Evolutionary conservation across 768 basidiomycete species (phyloP).

Genomic region (Tubosaeta brunneosetosa): DNA sequence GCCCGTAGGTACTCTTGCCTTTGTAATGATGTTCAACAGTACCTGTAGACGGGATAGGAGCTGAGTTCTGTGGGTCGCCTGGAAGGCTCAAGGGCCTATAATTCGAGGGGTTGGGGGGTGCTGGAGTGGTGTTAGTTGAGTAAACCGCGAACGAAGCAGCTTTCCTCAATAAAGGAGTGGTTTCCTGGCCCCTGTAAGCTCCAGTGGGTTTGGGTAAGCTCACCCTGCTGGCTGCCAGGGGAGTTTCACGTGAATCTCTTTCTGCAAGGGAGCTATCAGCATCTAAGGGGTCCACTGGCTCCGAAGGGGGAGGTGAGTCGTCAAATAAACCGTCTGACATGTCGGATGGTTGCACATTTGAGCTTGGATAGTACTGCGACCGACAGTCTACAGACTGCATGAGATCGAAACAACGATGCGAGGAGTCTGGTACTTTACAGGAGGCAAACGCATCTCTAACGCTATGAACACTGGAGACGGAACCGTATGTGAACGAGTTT

Average conservation of each 20-base stretch:
- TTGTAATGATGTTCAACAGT: conserved; percentile 27
- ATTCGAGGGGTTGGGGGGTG: background rate
- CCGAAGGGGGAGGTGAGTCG: conserved; percentile 19
- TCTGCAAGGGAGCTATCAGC: background rate
- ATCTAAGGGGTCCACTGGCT: background rate
- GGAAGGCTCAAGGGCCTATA: background rate
- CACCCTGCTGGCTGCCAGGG: conserved; percentile 20
- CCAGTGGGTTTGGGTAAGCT: background rate
- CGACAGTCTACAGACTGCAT: conserved; percentile 50
- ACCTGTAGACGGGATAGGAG: conserved; percentile 1
- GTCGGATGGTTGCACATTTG: conserved; percentile 50
- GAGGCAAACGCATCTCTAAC: conserved; percentile 56
- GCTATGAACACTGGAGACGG: conserved; percentile 45
- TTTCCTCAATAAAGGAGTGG: conserved; percentile 40
- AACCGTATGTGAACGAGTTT: conserved; percentile 40
- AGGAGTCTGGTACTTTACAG: conserved; percentile 36
- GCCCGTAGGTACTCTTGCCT: conserved; percentile 69
- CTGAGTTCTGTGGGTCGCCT: conserved; percentile 2
- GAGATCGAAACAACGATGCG: background rate
- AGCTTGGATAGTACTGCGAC: conserved; percentile 61
- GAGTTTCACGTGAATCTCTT: conserved; percentile 9
- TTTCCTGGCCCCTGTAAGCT: conserved; percentile 11
- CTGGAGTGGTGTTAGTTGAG: conserved; percentile 2
- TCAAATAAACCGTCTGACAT: conserved; percentile 37
- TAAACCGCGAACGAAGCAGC: conserved; percentile 33